Base-by-base conservation (phyloP, 805 yeast species). In the Kodamaea restingae region DNA sequence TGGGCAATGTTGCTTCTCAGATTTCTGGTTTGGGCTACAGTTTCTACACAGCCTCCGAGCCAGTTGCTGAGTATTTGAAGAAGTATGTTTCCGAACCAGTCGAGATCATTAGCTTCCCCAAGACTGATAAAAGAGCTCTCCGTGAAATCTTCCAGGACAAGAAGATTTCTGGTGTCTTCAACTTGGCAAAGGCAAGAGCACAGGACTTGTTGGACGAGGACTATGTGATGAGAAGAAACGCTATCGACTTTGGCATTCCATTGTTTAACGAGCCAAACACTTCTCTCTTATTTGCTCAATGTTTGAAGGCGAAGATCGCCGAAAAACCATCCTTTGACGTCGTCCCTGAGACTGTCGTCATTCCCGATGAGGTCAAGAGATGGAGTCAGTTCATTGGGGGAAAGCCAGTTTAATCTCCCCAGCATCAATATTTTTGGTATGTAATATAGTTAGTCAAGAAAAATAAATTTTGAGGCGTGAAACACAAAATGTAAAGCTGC, bases 371-470 rank as follows among this genome's bases (percentile, higher is more conserved):
- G 69, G 98, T 88, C 38, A 75, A 72, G 58, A 79, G 97, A 66
- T 93, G 99, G 99, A 87, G 95, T 68, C 97, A 91, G 62, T 93
- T 84, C 57, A 78, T 93, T 56, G 96, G 95, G 43, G 95, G 95
- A 38, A 90, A 87, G 73, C 93, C 95, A 38, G 90, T 88, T 20
- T 78, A 65, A 27, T 25, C 12, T 26, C 24, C 17, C 15, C 8
- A 9, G 18, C 17, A 18, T 14, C 21, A 4, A 7, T 10, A 21
- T 18, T 25, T 14, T n/a, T 24, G 24, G 15, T 33, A 8, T 38
- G 41, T 38, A 32, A 15, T 32, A 38, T 32, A 32, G 32, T 22
- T 15, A 30, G 18, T 29, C 24, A 30, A 18, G 22, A 20, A 20
- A 8, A 20, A 20, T 20, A 32, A 20, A 7, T 8, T 20, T 32